These are phyloP conservation scores for Xylariaceae sp. DNA, from an alignment of 2,329 filamentous ascomycete genomes.

Conservation along the genomic window DNA sequence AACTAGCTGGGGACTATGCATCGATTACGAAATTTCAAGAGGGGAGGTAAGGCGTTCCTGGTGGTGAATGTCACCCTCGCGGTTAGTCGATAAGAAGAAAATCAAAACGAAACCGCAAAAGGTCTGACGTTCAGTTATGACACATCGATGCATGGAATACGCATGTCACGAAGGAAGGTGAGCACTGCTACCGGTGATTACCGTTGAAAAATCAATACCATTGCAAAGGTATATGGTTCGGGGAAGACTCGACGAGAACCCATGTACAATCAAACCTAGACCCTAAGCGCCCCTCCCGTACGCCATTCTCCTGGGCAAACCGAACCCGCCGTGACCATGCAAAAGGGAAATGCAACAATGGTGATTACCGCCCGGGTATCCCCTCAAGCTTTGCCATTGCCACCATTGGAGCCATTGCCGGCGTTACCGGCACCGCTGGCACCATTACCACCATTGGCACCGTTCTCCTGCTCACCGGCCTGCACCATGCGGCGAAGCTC, in stretches of 20 bases:
- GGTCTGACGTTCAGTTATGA: no score
- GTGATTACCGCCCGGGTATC: not conserved
- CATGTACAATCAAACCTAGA: constrained; percentile 7
- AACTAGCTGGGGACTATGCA: not conserved
- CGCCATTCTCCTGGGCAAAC: constrained; percentile 9
- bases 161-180: no score
- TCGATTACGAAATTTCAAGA: constrained; percentile 15
- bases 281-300: constrained; percentile 11
- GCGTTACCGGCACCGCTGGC: constrained; percentile 28
- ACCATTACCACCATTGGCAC: constrained; percentile 18
- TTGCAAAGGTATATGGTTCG: constrained; percentile 7
- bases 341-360: not conserved
- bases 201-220: not conserved
- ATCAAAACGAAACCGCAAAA: not conserved
- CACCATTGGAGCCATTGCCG: constrained; percentile 9
- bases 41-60: constrained; percentile 3
- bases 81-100: constrained; percentile 5
- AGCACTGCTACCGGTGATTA: no score
- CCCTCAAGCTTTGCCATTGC: constrained; percentile 23
- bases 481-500: constrained; percentile 81
- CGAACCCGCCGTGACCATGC: constrained; percentile 6
- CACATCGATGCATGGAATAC: no score
- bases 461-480: constrained; percentile 51
- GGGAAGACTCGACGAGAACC: constrained; percentile 1
- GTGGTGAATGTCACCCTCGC: constrained; percentile 5